Base-by-base conservation (phyloP, 345 rosid species). In the Viola odorata region DNA sequence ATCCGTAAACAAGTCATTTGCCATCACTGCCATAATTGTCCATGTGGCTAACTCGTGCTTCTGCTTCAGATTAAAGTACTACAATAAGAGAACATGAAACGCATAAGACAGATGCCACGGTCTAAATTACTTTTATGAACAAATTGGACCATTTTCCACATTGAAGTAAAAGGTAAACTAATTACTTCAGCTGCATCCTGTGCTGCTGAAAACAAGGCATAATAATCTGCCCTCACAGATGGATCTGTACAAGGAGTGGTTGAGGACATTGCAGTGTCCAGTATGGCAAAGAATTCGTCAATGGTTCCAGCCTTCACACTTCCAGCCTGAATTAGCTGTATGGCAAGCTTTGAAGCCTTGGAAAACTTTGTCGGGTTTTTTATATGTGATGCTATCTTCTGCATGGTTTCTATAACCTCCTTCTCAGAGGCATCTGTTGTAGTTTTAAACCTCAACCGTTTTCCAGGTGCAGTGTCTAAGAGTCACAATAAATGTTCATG, bases 281-380 rank as follows among this genome's bases (percentile, higher is more conserved):
- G 85, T 61, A 94, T 75, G 41, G 84, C 80, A 57, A 90, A 76
- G 75, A 94, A 94, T 45, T 88, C 69, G 64, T 78, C 76, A 65
- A 84, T 78, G 41, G 89, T 91, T 47, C 80, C 87, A 3, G 91
- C 85, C 83, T 88, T 90, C 74, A 94, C 91, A 50, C 99, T 85
- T 60, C 91, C 96, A 64, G 96, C 86, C 73, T 86, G 84, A 68
- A 94, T 82, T 73, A 91, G 72, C 68, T 90, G 96, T 75, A 91
- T 69, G 7, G 87, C 92, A 58, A 94, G 95, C 85, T 88, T 91
- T 2, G 96, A 85, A 40, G 99, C 99, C 84, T 88, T 94, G 13
- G 89, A 63, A 61, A 91, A 80, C 78, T 94, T 94, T 8, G 73
- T 5, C 36, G 84, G 91, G 60, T 81, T 94, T 82, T 75, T 83